These are phyloP conservation scores for Fusarium drepaniforme DNA, from an alignment of 2,329 filamentous ascomycete species.

Conservation along the genomic window DNA sequence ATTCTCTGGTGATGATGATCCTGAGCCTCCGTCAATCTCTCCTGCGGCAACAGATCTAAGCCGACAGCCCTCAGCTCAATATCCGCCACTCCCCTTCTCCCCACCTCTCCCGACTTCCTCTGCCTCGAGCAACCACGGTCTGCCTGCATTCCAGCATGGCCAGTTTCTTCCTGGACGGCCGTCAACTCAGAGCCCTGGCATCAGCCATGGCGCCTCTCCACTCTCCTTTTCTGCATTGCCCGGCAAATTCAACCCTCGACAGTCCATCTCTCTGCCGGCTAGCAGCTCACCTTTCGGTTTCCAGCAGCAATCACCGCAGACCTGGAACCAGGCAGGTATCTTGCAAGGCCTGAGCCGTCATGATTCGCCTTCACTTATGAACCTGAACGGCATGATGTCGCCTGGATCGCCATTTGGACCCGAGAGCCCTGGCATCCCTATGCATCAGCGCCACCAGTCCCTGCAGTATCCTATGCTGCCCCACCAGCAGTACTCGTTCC, in stretches of 20 bases:
- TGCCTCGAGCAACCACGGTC: conserved; percentile 74
- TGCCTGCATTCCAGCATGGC: conserved; percentile 67
- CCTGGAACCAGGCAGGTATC: conserved; percentile 69
- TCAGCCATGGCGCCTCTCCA: conserved; percentile 78
- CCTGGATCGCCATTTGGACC: conserved; percentile 73
- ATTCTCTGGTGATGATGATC: conserved; percentile 80
- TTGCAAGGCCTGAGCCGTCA: conserved; percentile 65
- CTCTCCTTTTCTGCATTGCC: conserved; percentile 73
- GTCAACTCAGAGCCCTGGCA: conserved; percentile 71
- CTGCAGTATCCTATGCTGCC: conserved; percentile 69
- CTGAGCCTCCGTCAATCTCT: conserved; percentile 72
- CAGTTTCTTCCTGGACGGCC: conserved; percentile 72
- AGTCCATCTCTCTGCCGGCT: conserved; percentile 77
- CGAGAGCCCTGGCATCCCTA: conserved; percentile 60
- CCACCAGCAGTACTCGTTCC: conserved; percentile 67
- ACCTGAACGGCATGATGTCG: conserved; percentile 68
- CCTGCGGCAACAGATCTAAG: conserved; percentile 72
- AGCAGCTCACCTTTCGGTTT: conserved; percentile 77
- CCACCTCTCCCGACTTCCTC: conserved; percentile 86
- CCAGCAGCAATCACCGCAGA: conserved; percentile 69
- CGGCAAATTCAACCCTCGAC: conserved; percentile 74
- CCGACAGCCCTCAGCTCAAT: conserved; percentile 78
- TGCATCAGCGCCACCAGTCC: conserved; percentile 70
- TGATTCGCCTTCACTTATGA: conserved; percentile 73
- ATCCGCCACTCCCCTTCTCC: conserved; percentile 83